These are phyloP conservation scores for Globisporangium rhizosaccharum DNA, from an alignment of 352 stramenopile genomes.

Conservation along the genomic window DNA sequence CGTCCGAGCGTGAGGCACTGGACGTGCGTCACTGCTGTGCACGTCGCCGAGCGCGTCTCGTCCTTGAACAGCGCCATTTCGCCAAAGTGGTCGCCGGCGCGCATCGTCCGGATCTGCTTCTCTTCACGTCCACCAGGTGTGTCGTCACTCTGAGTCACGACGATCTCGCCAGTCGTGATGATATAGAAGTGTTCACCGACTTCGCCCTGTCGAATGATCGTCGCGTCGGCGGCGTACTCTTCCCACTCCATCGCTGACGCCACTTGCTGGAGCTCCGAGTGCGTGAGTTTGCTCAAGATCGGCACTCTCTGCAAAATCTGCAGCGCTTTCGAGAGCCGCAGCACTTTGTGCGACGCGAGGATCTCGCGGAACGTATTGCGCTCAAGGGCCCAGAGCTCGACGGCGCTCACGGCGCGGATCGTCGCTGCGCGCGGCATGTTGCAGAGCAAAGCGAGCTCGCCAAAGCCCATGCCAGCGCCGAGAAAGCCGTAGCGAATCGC, in stretches of 20 bases:
- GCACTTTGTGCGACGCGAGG: too few relatives aligned
- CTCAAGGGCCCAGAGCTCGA: constrained; percentile 22
- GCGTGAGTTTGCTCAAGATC: constrained; percentile 66
- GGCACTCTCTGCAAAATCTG: constrained; percentile 15
- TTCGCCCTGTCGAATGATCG: constrained; percentile 36
- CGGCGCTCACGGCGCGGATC: constrained; percentile 62
- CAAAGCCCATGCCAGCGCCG: constrained; percentile 80
- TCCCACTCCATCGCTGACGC: constrained; percentile 80
- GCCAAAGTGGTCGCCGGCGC: constrained; percentile 89
- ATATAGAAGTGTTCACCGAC: too few relatives aligned
- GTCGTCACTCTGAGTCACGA: too few relatives aligned
- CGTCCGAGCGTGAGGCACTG: constrained; percentile 54
- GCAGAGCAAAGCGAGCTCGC: constrained; percentile 96
- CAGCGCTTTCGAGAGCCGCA: too few relatives aligned
- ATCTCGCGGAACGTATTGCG: too few relatives aligned
- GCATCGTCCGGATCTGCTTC: constrained; percentile 46
- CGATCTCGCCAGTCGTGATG: too few relatives aligned
- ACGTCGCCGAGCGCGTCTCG: constrained; percentile 89
- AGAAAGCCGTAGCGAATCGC: constrained; percentile 72
- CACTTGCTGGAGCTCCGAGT: constrained; percentile 61
- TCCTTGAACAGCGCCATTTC: constrained; percentile 93
- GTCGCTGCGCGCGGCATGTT: constrained; percentile 94
- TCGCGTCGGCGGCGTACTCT: constrained; percentile 46
- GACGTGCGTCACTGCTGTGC: constrained; percentile 67
- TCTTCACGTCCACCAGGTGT: too few relatives aligned